These are phyloP conservation scores for Musa beccarii DNA, from an alignment of 176 grass and related monocot species.

Conservation along the genomic window DNA sequence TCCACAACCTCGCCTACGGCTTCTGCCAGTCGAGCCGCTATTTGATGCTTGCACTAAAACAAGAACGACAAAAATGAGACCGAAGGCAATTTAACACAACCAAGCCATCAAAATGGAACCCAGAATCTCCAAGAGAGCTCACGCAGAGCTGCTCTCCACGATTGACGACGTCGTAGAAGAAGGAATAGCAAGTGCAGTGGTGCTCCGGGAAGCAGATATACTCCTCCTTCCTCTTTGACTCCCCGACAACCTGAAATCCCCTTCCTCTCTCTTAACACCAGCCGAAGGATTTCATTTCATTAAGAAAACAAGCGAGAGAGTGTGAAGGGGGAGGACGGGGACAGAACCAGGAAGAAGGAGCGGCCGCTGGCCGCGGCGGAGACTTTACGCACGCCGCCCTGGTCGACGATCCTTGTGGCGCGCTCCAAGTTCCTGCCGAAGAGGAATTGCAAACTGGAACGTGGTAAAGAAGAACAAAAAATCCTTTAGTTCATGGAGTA, in stretches of 20 bases:
- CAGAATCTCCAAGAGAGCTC: constrained; percentile 17
- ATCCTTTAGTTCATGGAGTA: not conserved
- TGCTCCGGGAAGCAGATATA: constrained; percentile 89
- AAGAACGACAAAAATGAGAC: not conserved
- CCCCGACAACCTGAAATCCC: constrained; percentile 59
- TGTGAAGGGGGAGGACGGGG: not conserved
- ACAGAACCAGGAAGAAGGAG: constrained; percentile 62
- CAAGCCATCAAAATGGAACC: not conserved
- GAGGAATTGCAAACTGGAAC: constrained; percentile 57
- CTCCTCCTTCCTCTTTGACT: constrained; percentile 92
- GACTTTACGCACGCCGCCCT: constrained; percentile 62
- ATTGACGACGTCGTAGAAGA: constrained; percentile 87
- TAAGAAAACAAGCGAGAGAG: not conserved
- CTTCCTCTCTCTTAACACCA: not conserved
- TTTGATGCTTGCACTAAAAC: constrained; percentile 80
- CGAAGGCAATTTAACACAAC: not conserved
- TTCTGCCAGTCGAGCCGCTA: constrained; percentile 83
- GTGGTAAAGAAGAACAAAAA: not conserved
- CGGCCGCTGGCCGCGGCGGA: constrained; percentile 59
- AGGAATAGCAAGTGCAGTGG: constrained; percentile 93
- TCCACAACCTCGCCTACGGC: constrained; percentile 51
- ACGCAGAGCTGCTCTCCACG: constrained; percentile 71
- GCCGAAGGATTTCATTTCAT: not conserved
- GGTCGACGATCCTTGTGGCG: constrained; percentile 78
- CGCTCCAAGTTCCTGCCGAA: constrained; percentile 90